Conservation (phyloP, 257 asterid species). For the Ocimum tenuiflorum region DNA sequence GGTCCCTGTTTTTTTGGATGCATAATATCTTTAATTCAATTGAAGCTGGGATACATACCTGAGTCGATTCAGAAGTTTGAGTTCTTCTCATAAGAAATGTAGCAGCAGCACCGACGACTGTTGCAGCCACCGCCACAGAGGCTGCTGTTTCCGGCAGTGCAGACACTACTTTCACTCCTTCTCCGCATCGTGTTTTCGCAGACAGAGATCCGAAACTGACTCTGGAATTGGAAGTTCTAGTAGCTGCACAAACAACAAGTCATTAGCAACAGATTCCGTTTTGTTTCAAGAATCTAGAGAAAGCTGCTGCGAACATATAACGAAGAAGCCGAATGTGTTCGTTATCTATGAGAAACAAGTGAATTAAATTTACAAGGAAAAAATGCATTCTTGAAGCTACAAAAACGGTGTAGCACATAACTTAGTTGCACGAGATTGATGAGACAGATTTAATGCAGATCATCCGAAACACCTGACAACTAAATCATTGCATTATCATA, state of each 20-base stretch:
- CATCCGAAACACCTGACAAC: background rate
- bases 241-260: background rate
- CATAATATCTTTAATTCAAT: background rate
- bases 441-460: background rate
- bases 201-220: conserved; percentile 18
- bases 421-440: background rate
- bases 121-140: conserved; percentile 52
- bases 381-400: background rate
- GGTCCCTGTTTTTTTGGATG: background rate
- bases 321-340: background rate
- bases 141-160: conserved; percentile 63
- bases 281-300: background rate
- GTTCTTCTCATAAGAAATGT: conserved; percentile 50
- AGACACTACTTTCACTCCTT: conserved; percentile 25
- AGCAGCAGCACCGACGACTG: conserved; percentile 66
- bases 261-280: background rate
- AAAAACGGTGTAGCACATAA: background rate
- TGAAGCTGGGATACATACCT: conserved; percentile 33
- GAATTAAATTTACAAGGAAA: background rate
- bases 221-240: conserved; percentile 11
- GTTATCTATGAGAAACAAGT: background rate
- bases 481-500: no score
- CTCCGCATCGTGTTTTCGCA: conserved; percentile 8
- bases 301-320: background rate
- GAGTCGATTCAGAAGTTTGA: conserved; percentile 30